A percentile compares a stretch with the other conserved stretches of the same genome.
Conservation (phyloP, 192 early-diverging fungal species). For the Mortierella hygrophila region DNA sequence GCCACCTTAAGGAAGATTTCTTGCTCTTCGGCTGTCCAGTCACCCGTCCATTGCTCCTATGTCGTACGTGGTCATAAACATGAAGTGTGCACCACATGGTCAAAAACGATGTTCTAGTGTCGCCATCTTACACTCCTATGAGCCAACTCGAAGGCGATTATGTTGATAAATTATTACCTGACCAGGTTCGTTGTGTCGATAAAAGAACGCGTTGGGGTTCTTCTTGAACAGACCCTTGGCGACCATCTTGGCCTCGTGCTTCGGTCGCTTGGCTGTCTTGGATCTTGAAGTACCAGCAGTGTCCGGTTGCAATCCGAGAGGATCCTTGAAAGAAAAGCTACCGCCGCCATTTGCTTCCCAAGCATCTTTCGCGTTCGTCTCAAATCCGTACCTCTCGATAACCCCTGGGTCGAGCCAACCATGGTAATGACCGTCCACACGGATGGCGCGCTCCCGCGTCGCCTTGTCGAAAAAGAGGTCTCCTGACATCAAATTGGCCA, state of each 20-base stretch:
- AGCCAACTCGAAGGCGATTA: no score
- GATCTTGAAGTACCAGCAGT: background rate
- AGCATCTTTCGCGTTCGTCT: slow-evolving; percentile 67
- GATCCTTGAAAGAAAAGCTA: slow-evolving; percentile 77
- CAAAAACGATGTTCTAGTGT: background rate
- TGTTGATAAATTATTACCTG: slow-evolving; percentile 48
- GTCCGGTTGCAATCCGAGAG: slow-evolving; percentile 57
- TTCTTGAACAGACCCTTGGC: slow-evolving; percentile 78
- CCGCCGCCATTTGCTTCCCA: slow-evolving; percentile 86
- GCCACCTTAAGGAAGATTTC: slow-evolving; percentile 69
- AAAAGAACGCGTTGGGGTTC: slow-evolving; percentile 84
- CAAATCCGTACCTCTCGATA: slow-evolving; percentile 71
- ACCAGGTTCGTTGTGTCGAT: slow-evolving; percentile 82
- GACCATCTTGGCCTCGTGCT: slow-evolving; percentile 52
- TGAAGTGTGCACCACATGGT: background rate
- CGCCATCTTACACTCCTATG: background rate
- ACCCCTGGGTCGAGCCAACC: slow-evolving; percentile 73
- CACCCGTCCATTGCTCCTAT: slow-evolving; percentile 78
- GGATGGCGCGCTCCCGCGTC: slow-evolving; percentile 63
- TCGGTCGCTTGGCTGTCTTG: slow-evolving; percentile 25
- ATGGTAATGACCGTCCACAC: slow-evolving; percentile 71
- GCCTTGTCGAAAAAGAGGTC: slow-evolving; percentile 69
- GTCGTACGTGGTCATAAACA: background rate
- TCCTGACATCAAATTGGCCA: slow-evolving; percentile 56
- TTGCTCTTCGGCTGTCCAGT: slow-evolving; percentile 78